Evolutionary conservation across 148 eudicot genomes (phyloP).

Genomic region (Fagopyrum tataricum): DNA sequence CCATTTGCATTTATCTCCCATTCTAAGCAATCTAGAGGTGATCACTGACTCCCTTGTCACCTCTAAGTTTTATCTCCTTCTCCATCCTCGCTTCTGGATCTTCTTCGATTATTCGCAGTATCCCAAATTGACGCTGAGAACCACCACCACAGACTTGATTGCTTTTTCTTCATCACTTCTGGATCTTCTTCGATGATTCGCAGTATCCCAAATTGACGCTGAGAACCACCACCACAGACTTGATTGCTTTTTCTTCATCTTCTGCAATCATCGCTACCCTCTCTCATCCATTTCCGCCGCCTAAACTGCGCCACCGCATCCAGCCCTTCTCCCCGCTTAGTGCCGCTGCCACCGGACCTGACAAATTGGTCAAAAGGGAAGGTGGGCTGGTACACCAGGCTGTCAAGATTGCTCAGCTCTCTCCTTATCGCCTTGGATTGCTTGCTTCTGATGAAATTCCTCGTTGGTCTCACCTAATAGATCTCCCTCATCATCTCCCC

Average conservation of each 20-base stretch:
- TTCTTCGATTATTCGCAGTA: not conserved
- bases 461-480: slow-evolving; percentile 27
- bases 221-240: slow-evolving; percentile 12
- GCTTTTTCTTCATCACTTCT: slow-evolving; percentile 7
- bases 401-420: slow-evolving; percentile 31
- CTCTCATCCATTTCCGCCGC: slow-evolving; percentile 31
- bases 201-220: not conserved
- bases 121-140: slow-evolving; percentile 5
- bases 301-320: slow-evolving; percentile 25
- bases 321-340: slow-evolving; percentile 30
- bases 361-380: slow-evolving; percentile 60
- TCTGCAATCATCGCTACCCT: not conserved
- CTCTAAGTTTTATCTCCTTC: not conserved
- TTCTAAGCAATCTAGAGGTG: slow-evolving; percentile 92
- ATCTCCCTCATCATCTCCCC: slow-evolving; percentile 33
- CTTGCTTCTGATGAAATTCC: slow-evolving; percentile 57
- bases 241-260: slow-evolving; percentile 7
- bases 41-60: not conserved
- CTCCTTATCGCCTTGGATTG: slow-evolving; percentile 49
- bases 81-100: too few relatives aligned
- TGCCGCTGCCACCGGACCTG: slow-evolving; percentile 66
- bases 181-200: too few relatives aligned
- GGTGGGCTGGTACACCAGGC: slow-evolving; percentile 72
- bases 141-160: slow-evolving; percentile 12
- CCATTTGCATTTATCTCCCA: slow-evolving; percentile 86